Conservation (phyloP, 306 rosid species). For the Trifolium fragiferum region DNA sequence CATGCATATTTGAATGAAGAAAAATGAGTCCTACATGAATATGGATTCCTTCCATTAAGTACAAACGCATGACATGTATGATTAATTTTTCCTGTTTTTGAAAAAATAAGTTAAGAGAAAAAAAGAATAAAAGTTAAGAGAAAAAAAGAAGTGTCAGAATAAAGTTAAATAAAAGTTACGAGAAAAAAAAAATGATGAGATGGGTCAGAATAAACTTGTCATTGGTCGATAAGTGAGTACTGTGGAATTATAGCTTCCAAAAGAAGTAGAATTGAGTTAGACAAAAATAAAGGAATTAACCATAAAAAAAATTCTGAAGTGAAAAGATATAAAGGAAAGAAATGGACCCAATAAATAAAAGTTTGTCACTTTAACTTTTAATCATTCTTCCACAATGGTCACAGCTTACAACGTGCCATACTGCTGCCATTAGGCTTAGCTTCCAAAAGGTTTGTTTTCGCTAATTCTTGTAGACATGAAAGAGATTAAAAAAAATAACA, state of each 20-base stretch:
- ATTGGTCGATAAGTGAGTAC: constrained; percentile 8
- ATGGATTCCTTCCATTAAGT: not conserved
- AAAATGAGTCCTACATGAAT: not conserved
- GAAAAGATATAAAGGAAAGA: not conserved
- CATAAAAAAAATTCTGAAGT: not conserved
- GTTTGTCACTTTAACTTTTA: constrained; percentile 11
- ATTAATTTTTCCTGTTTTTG: too few species aligned
- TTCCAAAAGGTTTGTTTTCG: too few species aligned
- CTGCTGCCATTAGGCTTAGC: not conserved
- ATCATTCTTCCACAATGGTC: not conserved
- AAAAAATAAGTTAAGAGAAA: too few species aligned
- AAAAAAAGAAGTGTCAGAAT: too few species aligned
- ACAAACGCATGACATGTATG: too few species aligned
- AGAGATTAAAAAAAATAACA: not conserved
- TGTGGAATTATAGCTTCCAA: constrained; percentile 6
- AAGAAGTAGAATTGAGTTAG: not conserved
- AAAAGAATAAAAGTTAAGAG: too few species aligned
- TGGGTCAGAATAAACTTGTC: not conserved
- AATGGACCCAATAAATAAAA: constrained; percentile 7
- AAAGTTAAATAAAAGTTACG: too few species aligned
- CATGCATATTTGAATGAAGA: not conserved
- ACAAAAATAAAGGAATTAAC: not conserved
- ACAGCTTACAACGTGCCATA: not conserved
- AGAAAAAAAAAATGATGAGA: too few species aligned
- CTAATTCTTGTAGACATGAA: too few species aligned